phyloP scores from a whole-genome alignment of 2,329 filamentous ascomycete species.

The Thermoascus crustaceus region DNA sequence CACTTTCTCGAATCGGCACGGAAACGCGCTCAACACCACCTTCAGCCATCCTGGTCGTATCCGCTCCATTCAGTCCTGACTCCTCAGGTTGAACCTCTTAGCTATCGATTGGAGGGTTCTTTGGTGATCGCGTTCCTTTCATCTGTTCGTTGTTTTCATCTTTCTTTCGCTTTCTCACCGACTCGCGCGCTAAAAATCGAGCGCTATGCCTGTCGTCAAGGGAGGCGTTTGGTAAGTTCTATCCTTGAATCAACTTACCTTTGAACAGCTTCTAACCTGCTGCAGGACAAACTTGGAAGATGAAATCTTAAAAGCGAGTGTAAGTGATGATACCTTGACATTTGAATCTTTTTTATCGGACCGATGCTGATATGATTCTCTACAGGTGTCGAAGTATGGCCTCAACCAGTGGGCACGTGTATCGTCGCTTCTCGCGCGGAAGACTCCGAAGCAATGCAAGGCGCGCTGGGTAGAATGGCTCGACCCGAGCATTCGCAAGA shows the following conservation, averaged over 20 bases:
- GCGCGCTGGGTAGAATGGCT: constrained; percentile 98
- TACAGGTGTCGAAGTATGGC: constrained; percentile 75
- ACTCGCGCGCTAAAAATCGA: constrained; percentile 9
- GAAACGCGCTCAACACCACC: constrained; percentile 2
- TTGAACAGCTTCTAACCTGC: constrained; percentile 14
- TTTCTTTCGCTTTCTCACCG: neutral
- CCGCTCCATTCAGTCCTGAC: constrained; percentile 1
- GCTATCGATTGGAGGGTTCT: too few species aligned
- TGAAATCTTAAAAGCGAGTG: constrained; percentile 92
- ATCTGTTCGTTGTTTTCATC: too few species aligned
- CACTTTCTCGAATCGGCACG: neutral
- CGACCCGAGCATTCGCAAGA: constrained; percentile 94
- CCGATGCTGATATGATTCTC: constrained; percentile 2
- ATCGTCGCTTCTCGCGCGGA: constrained; percentile 90
- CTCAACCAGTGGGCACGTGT: constrained; percentile 98
- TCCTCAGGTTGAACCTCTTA: neutral
- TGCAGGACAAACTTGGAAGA: constrained; percentile 64
- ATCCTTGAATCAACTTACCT: constrained; percentile 1
- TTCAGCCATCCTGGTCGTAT: constrained; percentile 3
- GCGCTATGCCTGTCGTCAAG: constrained; percentile 56
- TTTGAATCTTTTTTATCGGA: neutral
- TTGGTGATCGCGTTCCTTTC: too few species aligned
- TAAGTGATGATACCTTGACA: constrained; percentile 14
- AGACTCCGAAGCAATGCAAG: constrained; percentile 98
- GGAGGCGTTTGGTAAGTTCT: constrained; percentile 51